phyloP scores from a whole-genome alignment of 228 moss, liverwort and hornwort genomes.

The Sphagnum magellanicum region DNA sequence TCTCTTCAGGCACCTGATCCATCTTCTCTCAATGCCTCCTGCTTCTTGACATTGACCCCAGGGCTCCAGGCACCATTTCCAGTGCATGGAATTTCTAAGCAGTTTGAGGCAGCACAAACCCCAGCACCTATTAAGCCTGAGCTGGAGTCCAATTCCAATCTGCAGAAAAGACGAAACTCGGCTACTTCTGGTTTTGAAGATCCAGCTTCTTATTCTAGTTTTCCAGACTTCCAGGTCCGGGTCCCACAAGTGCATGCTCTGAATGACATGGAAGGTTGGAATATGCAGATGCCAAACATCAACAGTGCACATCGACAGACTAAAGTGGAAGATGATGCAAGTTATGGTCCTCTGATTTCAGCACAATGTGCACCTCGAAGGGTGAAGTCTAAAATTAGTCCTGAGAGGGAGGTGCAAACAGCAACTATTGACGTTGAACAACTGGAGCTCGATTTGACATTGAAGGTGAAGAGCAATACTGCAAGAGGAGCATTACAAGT shows the following conservation, averaged over 20 bases:
- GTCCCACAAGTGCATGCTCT: not conserved
- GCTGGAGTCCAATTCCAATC: constrained; percentile 15
- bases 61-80: not conserved
- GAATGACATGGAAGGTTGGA: too few relatives aligned
- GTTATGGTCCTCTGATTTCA: not conserved
- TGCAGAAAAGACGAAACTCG: constrained; percentile 9
- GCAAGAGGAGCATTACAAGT: constrained; percentile 17
- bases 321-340: too few relatives aligned
- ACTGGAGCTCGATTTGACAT: constrained; percentile 63
- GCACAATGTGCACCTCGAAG: constrained; percentile 38
- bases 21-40: not conserved
- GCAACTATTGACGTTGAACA: constrained; percentile 42
- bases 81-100: constrained; percentile 11
- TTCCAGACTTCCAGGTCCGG: constrained; percentile 2
- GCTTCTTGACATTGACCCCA: constrained; percentile 13
- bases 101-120: constrained; percentile 7
- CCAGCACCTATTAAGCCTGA: constrained; percentile 8
- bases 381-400: constrained; percentile 18
- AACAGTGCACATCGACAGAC: too few relatives aligned
- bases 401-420: constrained; percentile 36
- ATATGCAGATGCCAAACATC: too few relatives aligned
- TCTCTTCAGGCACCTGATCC: constrained; percentile 28
- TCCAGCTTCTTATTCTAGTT: not conserved
- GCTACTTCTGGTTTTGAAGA: not conserved
- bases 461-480: constrained; percentile 45